Percentiles rank a stretch among this genome's conserved stretches.
These are phyloP conservation scores for Pyrenopolyporus hunteri DNA, from an alignment of 495 filamentous ascomycete species.

Conservation along the genomic window DNA sequence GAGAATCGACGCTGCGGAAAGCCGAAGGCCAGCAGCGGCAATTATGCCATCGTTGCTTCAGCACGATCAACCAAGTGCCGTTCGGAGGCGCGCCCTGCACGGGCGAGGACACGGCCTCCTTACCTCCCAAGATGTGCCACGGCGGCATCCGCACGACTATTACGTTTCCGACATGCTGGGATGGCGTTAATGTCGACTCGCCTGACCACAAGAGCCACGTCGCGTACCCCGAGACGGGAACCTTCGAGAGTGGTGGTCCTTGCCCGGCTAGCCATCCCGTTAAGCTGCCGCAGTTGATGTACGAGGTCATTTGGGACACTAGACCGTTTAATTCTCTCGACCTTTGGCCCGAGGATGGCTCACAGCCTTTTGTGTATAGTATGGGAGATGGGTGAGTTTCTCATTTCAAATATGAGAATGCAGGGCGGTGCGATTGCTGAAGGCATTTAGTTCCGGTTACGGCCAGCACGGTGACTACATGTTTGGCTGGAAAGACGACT, in stretches of 20 bases:
- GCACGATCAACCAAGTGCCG: slow-evolving; percentile 42
- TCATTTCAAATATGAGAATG: background rate
- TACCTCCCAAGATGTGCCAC: slow-evolving; percentile 40
- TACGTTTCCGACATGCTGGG: slow-evolving; percentile 52
- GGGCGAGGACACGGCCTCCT: slow-evolving; percentile 43
- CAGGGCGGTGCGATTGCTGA: background rate
- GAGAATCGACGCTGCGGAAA: slow-evolving; percentile 60
- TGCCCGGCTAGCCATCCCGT: slow-evolving; percentile 49
- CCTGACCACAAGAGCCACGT: slow-evolving; percentile 50
- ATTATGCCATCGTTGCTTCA: slow-evolving; percentile 49
- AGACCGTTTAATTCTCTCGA: slow-evolving; percentile 46
- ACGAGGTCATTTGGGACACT: slow-evolving; percentile 49
- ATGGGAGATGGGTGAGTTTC: slow-evolving; percentile 49
- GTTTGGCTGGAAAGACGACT: slow-evolving; percentile 54
- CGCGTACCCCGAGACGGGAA: slow-evolving; percentile 42
- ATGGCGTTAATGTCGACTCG: slow-evolving; percentile 48
- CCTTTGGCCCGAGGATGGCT: slow-evolving; percentile 49
- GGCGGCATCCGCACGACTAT: slow-evolving; percentile 49
- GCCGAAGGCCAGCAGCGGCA: slow-evolving; percentile 43
- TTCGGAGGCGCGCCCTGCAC: slow-evolving; percentile 46
- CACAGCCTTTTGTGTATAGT: slow-evolving; percentile 54
- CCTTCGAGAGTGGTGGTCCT: slow-evolving; percentile 39
- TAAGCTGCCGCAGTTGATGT: slow-evolving; percentile 47
- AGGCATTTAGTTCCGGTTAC: slow-evolving; percentile 43
- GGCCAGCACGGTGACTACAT: slow-evolving; percentile 57